Base-by-base conservation (phyloP, 306 rosid genomes). In the Alnus glutinosa region DNA sequence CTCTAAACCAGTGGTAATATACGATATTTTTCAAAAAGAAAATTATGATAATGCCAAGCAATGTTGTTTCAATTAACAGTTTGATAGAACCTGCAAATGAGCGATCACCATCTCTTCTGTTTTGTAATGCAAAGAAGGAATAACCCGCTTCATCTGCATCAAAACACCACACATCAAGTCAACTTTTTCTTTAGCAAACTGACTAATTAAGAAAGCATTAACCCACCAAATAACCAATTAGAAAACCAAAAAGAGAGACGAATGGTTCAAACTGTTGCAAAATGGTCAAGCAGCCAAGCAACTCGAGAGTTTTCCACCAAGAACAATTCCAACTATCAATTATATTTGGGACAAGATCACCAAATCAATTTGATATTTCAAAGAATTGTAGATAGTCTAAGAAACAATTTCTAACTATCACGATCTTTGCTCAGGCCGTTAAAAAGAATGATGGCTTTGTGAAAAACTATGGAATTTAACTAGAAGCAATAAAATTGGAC, bases 271-370 rank as follows among this genome's bases (percentile, higher is more conserved):
- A 16, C 10, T 2, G 11, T 64, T 36, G 67, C 58, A 32, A 37
- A 42, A 73, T 58, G 36, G 48, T 32, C 47, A 2, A 70, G 50
- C 71, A 69, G 13, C 9, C 19, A 78, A 18, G 66, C 62, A 79
- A 61, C 18, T 36, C 13, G 70, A 64, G 70, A 36, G 23, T 36
- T 15, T 62, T 47, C 16, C 57, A 28, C 12, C 52, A 64, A 51
- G 11, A 54, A 9, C 54, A 12, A 54, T 30, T 7, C 48, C 46
- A 36, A 64, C 44, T 64, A 34, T 7, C 12, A 12, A 34, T 63
- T 34, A 32, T 34, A 12, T 34, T 63, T 34, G n/a, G 4, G 70
- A 63, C 46, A 36, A 34, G 10, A 32, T 5, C 8, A 15, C 7
- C 28, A 23, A 23, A 42, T 42, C 46, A 42, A 42, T 42, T 42